Evolutionary conservation across 257 asterid genomes (phyloP).

Genomic region (Solanum megistacrolobum): DNA sequence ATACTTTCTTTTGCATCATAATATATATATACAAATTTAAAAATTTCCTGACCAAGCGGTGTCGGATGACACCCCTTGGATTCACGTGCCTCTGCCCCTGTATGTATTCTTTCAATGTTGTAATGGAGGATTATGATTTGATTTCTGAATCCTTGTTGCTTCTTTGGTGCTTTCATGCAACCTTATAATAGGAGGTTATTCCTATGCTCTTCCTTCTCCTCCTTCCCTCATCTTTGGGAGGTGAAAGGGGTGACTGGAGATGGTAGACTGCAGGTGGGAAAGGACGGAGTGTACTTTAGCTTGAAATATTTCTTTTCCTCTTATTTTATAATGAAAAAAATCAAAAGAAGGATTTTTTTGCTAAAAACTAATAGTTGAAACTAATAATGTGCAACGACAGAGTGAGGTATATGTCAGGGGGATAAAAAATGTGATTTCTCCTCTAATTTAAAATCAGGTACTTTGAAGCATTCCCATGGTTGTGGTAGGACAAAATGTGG

Average conservation of each 20-base stretch:
- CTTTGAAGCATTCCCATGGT: neutral
- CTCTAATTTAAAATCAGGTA: neutral
- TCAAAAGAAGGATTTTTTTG: neutral
- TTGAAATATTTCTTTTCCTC: neutral
- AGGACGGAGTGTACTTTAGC: neutral
- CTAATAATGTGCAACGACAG: neutral
- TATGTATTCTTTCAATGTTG: neutral
- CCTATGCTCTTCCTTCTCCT: neutral
- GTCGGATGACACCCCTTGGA: too few species aligned
- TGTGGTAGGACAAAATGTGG: neutral
- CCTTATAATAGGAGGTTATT: neutral
- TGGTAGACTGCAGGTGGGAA: neutral
- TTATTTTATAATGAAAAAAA: neutral
- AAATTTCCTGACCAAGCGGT: too few species aligned
- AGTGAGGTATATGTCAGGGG: neutral
- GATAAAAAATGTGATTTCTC: neutral
- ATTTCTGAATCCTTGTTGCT: neutral
- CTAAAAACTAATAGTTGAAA: neutral
- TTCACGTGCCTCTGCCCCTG: too few species aligned
- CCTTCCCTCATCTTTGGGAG: neutral
- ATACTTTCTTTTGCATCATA: too few species aligned
- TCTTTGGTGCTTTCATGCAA: neutral
- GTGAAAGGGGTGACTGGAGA: neutral
- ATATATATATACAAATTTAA: too few species aligned
- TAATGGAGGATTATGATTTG: neutral